These are phyloP conservation scores for Trichoderma asperellum DNA, from an alignment of 2,329 filamentous ascomycete species.

Conservation along the genomic window DNA sequence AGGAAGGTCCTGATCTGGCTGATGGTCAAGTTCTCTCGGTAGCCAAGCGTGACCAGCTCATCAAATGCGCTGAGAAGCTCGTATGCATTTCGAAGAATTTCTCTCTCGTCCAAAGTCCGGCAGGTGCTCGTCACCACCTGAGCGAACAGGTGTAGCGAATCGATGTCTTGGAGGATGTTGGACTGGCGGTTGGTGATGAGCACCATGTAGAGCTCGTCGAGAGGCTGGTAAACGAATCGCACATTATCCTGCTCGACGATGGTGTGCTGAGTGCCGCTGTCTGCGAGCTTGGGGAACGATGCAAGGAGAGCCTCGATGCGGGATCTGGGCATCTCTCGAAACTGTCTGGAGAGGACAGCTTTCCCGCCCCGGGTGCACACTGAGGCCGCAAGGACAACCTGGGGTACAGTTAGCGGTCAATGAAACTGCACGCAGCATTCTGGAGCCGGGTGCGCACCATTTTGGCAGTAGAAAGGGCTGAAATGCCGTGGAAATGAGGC, in stretches of 20 bases:
- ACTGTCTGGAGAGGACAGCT: slow-evolving; percentile 95
- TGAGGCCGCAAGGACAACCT: slow-evolving; percentile 98
- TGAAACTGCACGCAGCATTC: slow-evolving; percentile 44
- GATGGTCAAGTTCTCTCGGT: slow-evolving; percentile 93
- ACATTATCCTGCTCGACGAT: slow-evolving; percentile 99
- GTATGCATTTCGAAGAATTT: slow-evolving; percentile 93
- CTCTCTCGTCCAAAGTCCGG: slow-evolving; percentile 92
- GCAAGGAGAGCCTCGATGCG: slow-evolving; percentile 95
- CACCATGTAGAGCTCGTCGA: slow-evolving; percentile 99
- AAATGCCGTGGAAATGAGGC: slow-evolving; percentile 7
- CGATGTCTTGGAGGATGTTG: slow-evolving; percentile 98
- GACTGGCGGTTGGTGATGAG: slow-evolving; percentile 99
- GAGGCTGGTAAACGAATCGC: slow-evolving; percentile 97
- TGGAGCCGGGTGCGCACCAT: slow-evolving; percentile 45
- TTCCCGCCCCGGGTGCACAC: slow-evolving; percentile 99
- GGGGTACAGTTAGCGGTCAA: slow-evolving; percentile 35
- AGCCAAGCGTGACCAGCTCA: slow-evolving; percentile 92
- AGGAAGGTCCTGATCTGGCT: slow-evolving; percentile 99
- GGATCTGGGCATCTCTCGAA: slow-evolving; percentile 95
- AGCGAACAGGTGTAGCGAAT: slow-evolving; percentile 95
- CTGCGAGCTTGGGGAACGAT: slow-evolving; percentile 95
- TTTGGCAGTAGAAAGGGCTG: slow-evolving; percentile 38
- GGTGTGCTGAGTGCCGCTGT: slow-evolving; percentile 94
- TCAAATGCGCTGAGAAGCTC: slow-evolving; percentile 96
- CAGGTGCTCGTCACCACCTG: slow-evolving; percentile 97